Evolutionary conservation across 1,284 basidiomycete species (phyloP).

Genomic region (Boletus chippewaensis): DNA sequence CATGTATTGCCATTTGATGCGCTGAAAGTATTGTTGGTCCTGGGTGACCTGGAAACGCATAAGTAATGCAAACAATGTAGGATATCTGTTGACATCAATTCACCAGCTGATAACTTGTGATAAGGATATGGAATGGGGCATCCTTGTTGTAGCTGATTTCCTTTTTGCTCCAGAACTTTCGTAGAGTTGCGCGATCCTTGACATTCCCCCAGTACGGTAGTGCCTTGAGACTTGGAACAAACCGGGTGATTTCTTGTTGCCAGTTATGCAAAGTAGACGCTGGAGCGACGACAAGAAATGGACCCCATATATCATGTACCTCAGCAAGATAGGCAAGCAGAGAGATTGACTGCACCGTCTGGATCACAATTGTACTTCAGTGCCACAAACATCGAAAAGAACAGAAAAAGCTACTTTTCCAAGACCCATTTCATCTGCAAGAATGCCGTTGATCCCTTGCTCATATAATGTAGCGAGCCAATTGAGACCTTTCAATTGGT

Average conservation of each 20-base stretch:
- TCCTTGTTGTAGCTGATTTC: slow-evolving; percentile 94
- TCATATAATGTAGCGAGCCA: slow-evolving; percentile 99
- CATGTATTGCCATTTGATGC: slow-evolving; percentile 99
- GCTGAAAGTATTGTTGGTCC: slow-evolving; percentile 98
- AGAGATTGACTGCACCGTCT: slow-evolving; percentile 99
- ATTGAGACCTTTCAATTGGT: slow-evolving; percentile 96
- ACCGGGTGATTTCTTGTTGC: slow-evolving; percentile 97
- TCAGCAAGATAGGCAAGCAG: slow-evolving; percentile 96
- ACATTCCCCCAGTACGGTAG: slow-evolving; percentile 98
- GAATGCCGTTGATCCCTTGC: slow-evolving; percentile 97
- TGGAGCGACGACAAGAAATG: slow-evolving; percentile 98
- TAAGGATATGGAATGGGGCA: slow-evolving; percentile 94
- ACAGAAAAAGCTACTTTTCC: slow-evolving; percentile 59
- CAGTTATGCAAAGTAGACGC: slow-evolving; percentile 98
- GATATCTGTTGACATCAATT: slow-evolving; percentile 22
- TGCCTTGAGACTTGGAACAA: slow-evolving; percentile 91
- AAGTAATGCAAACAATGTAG: not conserved
- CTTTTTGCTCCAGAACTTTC: slow-evolving; percentile 99
- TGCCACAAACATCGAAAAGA: not conserved
- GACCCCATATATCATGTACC: slow-evolving; percentile 98
- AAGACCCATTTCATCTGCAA: slow-evolving; percentile 98
- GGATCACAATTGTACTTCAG: slow-evolving; percentile 5
- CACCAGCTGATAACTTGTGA: slow-evolving; percentile 96
- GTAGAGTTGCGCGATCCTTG: slow-evolving; percentile 90
- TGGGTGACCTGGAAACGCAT: slow-evolving; percentile 66